Evolutionary conservation across 2,329 filamentous ascomycete species (phyloP).

Genomic region (Alternaria sp.): DNA sequence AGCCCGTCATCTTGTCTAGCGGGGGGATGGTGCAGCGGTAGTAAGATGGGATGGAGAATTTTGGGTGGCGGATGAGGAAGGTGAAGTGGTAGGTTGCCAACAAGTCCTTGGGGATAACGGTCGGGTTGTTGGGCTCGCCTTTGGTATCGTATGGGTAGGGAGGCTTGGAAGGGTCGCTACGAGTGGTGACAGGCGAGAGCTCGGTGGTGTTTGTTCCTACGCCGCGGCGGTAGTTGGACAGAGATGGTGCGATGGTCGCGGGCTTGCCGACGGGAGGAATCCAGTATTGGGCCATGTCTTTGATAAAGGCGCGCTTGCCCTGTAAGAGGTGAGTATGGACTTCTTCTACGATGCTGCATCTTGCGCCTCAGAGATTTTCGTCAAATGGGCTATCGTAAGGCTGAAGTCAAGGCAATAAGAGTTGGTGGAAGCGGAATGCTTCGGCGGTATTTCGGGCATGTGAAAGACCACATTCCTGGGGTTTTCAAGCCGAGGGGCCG

Average conservation of each 20-base stretch:
- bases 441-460: not conserved
- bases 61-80: slow-evolving; percentile 96
- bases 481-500: not conserved
- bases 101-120: slow-evolving; percentile 76
- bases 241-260: slow-evolving; percentile 77
- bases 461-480: not conserved
- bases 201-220: slow-evolving; percentile 60
- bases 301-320: slow-evolving; percentile 95
- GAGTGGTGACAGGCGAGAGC: slow-evolving; percentile 42
- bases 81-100: slow-evolving; percentile 88
- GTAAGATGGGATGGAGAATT: slow-evolving; percentile 88
- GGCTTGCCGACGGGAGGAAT: slow-evolving; percentile 74
- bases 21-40: slow-evolving; percentile 94
- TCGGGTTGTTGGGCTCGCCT: slow-evolving; percentile 76
- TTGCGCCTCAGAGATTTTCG: not conserved
- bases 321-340: slow-evolving; percentile 49
- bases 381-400: not conserved
- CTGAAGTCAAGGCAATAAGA: not conserved
- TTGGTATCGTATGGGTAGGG: slow-evolving; percentile 66
- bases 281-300: slow-evolving; percentile 95
- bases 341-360: not conserved
- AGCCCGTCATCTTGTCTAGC: slow-evolving; percentile 80
- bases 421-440: not conserved
- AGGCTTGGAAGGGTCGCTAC: slow-evolving; percentile 34
- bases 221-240: slow-evolving; percentile 64